Conservation (phyloP, 2,329 filamentous ascomycete species). For the Aspergillus japonicus region DNA sequence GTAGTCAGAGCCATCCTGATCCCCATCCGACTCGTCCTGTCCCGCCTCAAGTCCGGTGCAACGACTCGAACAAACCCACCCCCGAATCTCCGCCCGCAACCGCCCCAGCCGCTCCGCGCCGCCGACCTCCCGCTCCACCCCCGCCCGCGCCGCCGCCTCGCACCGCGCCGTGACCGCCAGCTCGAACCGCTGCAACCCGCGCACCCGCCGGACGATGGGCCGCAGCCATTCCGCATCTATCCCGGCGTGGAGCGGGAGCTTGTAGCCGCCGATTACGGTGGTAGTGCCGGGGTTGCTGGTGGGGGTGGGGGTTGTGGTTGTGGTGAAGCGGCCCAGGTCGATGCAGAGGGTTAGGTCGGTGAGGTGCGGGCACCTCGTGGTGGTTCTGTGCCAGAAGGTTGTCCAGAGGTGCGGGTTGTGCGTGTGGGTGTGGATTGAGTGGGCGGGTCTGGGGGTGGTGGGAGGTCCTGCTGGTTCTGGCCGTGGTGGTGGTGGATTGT, state of each 20-base stretch:
- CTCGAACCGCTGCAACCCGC: constrained; percentile 32
- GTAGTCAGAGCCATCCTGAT: too few relatives aligned
- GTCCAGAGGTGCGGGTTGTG: constrained; percentile 25
- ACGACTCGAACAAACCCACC: constrained; percentile 23
- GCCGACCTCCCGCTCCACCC: constrained; percentile 27
- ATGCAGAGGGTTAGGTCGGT: constrained; percentile 26
- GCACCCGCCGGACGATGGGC: constrained; percentile 27
- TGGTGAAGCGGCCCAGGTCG: constrained; percentile 33
- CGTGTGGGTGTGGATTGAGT: background rate
- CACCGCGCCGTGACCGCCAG: constrained; percentile 35
- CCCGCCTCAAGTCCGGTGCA: too few relatives aligned
- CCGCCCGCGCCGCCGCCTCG: constrained; percentile 28
- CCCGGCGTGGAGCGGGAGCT: constrained; percentile 24
- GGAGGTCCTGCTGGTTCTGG: too few relatives aligned
- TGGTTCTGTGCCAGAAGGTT: constrained; percentile 30
- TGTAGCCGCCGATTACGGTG: constrained; percentile 22
- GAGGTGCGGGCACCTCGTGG: constrained; percentile 18
- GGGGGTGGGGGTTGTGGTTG: background rate
- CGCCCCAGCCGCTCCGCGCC: constrained; percentile 24
- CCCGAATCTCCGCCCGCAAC: constrained; percentile 28
- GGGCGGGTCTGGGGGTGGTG: too few relatives aligned
- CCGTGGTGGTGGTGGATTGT: too few relatives aligned
- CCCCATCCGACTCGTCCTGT: too few relatives aligned
- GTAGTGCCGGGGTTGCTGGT: too few relatives aligned
- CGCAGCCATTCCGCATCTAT: constrained; percentile 28